phyloP scores from a whole-genome alignment of 495 filamentous ascomycete species.

The Alectoria sarmentosa region DNA sequence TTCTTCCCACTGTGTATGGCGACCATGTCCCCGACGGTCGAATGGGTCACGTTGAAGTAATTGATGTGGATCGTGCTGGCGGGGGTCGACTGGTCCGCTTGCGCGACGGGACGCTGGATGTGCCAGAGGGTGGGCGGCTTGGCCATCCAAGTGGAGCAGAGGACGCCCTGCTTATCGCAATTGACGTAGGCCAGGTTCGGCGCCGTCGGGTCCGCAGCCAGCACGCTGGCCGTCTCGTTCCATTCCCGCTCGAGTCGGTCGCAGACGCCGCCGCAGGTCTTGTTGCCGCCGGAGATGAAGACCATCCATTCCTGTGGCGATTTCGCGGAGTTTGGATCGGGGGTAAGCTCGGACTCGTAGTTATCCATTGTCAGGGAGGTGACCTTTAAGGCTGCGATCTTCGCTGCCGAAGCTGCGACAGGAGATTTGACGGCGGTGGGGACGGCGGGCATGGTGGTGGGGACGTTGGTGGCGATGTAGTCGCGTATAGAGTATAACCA shows the following conservation, averaged over 20 bases:
- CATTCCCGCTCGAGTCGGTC: constrained; percentile 45
- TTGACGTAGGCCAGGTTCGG: constrained; percentile 68
- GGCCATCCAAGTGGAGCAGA: constrained; percentile 78
- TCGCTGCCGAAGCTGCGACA: constrained; percentile 38
- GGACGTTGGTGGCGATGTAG: constrained; percentile 44
- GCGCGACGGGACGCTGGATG: constrained; percentile 60
- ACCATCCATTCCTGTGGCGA: constrained; percentile 73
- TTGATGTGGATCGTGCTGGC: constrained; percentile 47
- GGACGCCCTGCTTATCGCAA: constrained; percentile 70
- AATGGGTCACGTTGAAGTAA: constrained; percentile 58
- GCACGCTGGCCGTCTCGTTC: constrained; percentile 60
- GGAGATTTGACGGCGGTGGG: constrained; percentile 36
- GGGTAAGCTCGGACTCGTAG: constrained; percentile 63
- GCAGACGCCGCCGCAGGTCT: constrained; percentile 66
- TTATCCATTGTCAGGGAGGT: constrained; percentile 58
- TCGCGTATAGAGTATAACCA: constrained; percentile 56
- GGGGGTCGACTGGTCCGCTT: constrained; percentile 34
- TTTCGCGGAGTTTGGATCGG: constrained; percentile 43
- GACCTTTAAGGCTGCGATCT: constrained; percentile 48
- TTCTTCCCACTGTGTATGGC: constrained; percentile 56
- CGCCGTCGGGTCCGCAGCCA: constrained; percentile 56
- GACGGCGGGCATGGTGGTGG: constrained; percentile 30
- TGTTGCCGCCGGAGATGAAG: constrained; percentile 76
- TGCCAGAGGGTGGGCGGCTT: constrained; percentile 65
- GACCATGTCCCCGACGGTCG: constrained; percentile 54